Base-by-base conservation (phyloP, 257 asterid species). In the Lycium ferocissimum region DNA sequence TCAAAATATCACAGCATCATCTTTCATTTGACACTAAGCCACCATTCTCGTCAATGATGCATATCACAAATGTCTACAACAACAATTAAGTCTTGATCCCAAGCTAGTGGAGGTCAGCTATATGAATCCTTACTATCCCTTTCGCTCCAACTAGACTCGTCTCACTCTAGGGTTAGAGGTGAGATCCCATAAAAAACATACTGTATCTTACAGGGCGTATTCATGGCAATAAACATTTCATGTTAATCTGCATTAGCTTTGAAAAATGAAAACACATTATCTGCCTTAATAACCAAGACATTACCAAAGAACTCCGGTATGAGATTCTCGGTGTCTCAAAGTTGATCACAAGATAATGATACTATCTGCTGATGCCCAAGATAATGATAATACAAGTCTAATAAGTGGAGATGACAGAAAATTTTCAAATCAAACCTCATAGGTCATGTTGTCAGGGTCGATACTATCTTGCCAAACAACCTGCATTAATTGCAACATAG, bases 391-490 rank as follows among this genome's bases (percentile, higher is more conserved):
- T 26, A 53, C 26, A 78, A 53, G 82, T 53, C 82, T 7, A 26
- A 26, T 53, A 53, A 53, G 65, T 78, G 82, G 26, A 78, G 43
- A 14, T 26, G 47, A 14, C 43, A 78, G 5, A 11, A 63, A 67
- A 12, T 11, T 51, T 57, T 70, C 75, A 67, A 59, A 51, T 35
- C 90, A 65, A 62, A 93, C 97, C 97, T 93, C 97, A 87, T 93
- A 93, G 13, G 96, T 92, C 97, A 93, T 93, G 89, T 86, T 90
- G 91, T 93, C 97, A 61, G 93, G 97, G 83, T 93, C 95, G 54
- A 93, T 88, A 72, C 86, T 89, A 87, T 93, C 96, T 83, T 92
- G 93, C 96, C 94, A 92, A 85, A 90, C 90, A 79, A 91, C 92
- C 95, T 93, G 91, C 84, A 87, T 49, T 73, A 49, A 62, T 33